Evolutionary conservation across 139 green algal species (phyloP).

Genomic region (Coccomyxa sp.): DNA sequence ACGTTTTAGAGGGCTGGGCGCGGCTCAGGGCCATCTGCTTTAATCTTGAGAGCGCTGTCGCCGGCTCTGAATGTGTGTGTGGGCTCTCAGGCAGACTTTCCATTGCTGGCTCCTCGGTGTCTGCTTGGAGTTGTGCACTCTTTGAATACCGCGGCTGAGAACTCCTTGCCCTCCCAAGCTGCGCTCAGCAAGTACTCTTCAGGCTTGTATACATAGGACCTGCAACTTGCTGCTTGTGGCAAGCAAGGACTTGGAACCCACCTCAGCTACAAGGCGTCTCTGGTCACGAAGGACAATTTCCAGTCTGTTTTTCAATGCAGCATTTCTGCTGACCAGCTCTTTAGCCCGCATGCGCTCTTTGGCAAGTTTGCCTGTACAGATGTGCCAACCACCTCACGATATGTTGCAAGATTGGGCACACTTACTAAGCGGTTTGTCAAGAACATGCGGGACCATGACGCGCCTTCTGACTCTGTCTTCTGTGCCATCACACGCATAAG

Average conservation of each 20-base stretch:
- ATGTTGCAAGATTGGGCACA: too few relatives aligned
- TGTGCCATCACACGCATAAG: slow-evolving; percentile 20
- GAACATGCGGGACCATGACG: not conserved
- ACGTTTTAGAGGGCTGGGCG: too few relatives aligned
- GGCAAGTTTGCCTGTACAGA: not conserved
- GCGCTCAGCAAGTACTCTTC: too few relatives aligned
- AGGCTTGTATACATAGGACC: too few relatives aligned
- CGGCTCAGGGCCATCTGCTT: too few relatives aligned
- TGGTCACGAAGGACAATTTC: slow-evolving; percentile 45
- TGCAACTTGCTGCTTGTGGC: not conserved
- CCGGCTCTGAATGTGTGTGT: too few relatives aligned
- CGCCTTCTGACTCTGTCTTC: not conserved
- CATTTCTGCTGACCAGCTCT: slow-evolving; percentile 34
- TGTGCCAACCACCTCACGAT: not conserved
- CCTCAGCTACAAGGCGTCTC: slow-evolving; percentile 41
- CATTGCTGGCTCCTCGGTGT: too few relatives aligned
- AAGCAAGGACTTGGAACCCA: slow-evolving; percentile 16
- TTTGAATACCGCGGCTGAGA: too few relatives aligned
- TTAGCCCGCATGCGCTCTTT: slow-evolving; percentile 43
- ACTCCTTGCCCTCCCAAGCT: too few relatives aligned
- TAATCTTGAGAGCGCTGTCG: too few relatives aligned
- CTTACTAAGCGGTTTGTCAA: not conserved
- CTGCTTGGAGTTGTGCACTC: too few relatives aligned
- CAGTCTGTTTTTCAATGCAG: slow-evolving; percentile 40
- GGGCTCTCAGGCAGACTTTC: too few relatives aligned